Evolutionary conservation across 306 rosid genomes (phyloP).

Genomic region (Quercus ilex): DNA sequence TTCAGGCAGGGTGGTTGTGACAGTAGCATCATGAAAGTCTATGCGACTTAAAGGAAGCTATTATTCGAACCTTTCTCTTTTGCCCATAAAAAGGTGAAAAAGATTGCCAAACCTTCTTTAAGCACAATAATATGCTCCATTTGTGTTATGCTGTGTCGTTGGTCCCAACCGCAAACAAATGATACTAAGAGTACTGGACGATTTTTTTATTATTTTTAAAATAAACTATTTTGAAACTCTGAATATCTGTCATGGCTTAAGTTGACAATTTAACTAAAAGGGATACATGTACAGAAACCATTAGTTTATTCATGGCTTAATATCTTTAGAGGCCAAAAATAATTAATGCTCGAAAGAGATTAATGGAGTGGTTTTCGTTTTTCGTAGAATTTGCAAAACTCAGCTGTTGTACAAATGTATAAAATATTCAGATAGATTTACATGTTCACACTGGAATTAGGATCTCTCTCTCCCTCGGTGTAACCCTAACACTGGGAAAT

Average conservation of each 20-base stretch:
- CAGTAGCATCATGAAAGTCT: constrained; percentile 9
- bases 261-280: too few species aligned
- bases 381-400: background rate
- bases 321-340: background rate
- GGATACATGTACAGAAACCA: too few species aligned
- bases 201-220: too few species aligned
- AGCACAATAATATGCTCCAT: background rate
- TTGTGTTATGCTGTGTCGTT: background rate
- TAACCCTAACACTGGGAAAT: too few species aligned
- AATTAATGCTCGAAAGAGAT: background rate
- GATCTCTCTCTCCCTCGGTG: too few species aligned
- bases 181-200: background rate
- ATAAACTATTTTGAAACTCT: too few species aligned
- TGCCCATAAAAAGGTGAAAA: constrained; percentile 9
- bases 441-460: too few species aligned
- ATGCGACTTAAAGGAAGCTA: background rate
- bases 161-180: constrained; percentile 2
- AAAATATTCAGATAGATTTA: too few species aligned
- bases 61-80: constrained; percentile 1
- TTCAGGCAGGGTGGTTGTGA: background rate
- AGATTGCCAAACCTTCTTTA: constrained; percentile 3
- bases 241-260: too few species aligned
- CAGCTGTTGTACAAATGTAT: background rate
- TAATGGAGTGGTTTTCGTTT: background rate
- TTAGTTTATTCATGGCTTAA: background rate